These are phyloP conservation scores for Auriscalpium microsporum DNA, from an alignment of 768 basidiomycete genomes.

Conservation along the genomic window DNA sequence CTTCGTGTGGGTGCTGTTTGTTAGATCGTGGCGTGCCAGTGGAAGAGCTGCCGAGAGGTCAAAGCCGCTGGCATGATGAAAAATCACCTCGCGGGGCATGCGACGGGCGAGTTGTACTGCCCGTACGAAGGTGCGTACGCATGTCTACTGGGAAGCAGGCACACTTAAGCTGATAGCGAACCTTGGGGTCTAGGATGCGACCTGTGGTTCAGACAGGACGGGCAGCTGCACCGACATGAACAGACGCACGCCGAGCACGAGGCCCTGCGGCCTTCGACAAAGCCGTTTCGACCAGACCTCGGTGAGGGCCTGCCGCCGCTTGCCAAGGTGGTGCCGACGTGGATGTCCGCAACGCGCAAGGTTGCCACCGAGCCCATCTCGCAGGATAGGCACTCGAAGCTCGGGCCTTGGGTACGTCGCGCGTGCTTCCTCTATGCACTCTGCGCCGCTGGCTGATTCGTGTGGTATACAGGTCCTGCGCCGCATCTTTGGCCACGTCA, in stretches of 20 bases:
- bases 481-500: neutral
- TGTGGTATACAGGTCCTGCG: neutral
- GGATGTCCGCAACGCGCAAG: neutral
- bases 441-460: neutral
- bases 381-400: neutral
- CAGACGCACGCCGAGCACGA: neutral
- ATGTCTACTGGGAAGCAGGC: no score
- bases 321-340: neutral
- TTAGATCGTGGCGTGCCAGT: neutral
- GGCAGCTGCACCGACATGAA: neutral
- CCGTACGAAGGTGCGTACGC: neutral
- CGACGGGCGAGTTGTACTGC: neutral
- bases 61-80: neutral
- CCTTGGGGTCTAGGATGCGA: neutral
- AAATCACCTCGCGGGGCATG: neutral
- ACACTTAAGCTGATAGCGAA: no score
- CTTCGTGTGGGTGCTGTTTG: no score
- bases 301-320: neutral
- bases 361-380: neutral
- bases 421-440: neutral
- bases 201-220: neutral
- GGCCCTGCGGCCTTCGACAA: neutral
- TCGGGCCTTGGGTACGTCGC: conserved; percentile 1
- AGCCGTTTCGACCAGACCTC: neutral
- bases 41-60: neutral